Percentiles rank a stretch among this genome's conserved stretches.
Conservation (phyloP, 305 asterid species). For the Lippia alba region DNA sequence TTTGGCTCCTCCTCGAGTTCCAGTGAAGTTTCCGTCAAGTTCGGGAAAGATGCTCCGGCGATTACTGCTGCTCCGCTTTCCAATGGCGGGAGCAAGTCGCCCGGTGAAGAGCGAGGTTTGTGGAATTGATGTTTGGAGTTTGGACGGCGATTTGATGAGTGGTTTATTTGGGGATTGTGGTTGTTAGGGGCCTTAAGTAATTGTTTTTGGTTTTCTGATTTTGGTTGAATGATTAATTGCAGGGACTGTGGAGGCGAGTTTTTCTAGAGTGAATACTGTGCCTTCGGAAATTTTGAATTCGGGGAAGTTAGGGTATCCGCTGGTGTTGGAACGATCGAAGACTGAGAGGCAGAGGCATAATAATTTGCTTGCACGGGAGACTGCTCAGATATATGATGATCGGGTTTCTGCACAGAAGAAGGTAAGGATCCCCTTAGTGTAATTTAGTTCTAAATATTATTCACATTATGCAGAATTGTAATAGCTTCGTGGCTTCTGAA, state of each 20-base stretch:
- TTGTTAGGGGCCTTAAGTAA: neutral
- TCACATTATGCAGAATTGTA: slow-evolving; percentile 7
- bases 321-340: slow-evolving; percentile 61
- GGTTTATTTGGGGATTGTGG: neutral
- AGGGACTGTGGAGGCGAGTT: slow-evolving; percentile 50
- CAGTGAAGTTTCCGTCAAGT: slow-evolving; percentile 41
- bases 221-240: slow-evolving; percentile 25
- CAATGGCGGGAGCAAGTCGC: slow-evolving; percentile 40
- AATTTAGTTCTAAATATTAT: neutral
- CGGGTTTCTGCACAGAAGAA: slow-evolving; percentile 72
- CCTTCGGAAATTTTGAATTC: slow-evolving; percentile 54
- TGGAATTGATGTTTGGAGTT: slow-evolving; percentile 23
- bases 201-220: neutral
- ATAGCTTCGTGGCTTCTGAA: neutral
- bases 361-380: slow-evolving; percentile 62
- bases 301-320: slow-evolving; percentile 47
- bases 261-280: slow-evolving; percentile 53
- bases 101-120: slow-evolving; percentile 41
- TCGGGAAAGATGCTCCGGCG: slow-evolving; percentile 39
- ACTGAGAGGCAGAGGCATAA: slow-evolving; percentile 68
- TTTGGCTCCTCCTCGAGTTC: slow-evolving; percentile 39
- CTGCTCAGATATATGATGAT: slow-evolving; percentile 76
- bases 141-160: neutral
- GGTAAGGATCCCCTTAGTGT: slow-evolving; percentile 44
- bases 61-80: slow-evolving; percentile 33